Percentiles rank a stretch among this genome's conserved stretches.
phyloP scores from a whole-genome alignment of 2,329 filamentous ascomycete genomes.

The Huntiella savannae region DNA sequence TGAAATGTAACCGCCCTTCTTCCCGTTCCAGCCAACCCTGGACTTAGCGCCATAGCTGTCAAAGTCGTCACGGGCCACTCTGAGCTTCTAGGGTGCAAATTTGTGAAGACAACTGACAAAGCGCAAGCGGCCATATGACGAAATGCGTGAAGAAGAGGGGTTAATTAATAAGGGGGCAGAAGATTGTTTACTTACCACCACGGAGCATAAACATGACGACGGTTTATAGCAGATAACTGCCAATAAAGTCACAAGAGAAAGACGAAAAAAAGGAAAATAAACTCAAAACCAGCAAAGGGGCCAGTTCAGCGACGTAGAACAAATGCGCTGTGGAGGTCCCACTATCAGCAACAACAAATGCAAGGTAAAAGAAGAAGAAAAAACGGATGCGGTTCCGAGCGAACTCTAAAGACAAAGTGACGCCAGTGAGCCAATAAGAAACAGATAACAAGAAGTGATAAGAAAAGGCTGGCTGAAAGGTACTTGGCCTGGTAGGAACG shows the following conservation, averaged over 20 bases:
- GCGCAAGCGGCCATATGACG: neutral
- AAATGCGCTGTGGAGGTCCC: too few relatives aligned
- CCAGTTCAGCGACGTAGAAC: too few relatives aligned
- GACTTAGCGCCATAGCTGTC: neutral
- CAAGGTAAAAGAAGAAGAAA: too few relatives aligned
- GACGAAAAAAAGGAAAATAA: neutral
- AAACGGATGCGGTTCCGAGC: too few relatives aligned
- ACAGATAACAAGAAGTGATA: too few relatives aligned
- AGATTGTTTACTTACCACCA: slow-evolving; percentile 23
- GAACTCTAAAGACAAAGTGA: too few relatives aligned
- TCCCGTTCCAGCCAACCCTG: too few relatives aligned
- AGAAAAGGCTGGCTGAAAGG: too few relatives aligned
- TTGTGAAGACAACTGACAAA: neutral
- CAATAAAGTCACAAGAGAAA: neutral
- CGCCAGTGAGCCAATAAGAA: too few relatives aligned
- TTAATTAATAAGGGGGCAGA: slow-evolving; percentile 4
- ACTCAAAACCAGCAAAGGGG: neutral
- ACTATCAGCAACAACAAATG: too few relatives aligned
- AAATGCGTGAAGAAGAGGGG: neutral
- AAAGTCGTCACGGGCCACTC: slow-evolving; percentile 1
- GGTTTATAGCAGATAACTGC: neutral
- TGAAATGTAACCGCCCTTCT: too few relatives aligned
- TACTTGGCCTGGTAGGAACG: too few relatives aligned
- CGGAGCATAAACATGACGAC: slow-evolving; percentile 24
- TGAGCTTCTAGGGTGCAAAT: neutral